Conservation (phyloP, 768 basidiomycete species). For the Leccinum olivaceopallidum region DNA sequence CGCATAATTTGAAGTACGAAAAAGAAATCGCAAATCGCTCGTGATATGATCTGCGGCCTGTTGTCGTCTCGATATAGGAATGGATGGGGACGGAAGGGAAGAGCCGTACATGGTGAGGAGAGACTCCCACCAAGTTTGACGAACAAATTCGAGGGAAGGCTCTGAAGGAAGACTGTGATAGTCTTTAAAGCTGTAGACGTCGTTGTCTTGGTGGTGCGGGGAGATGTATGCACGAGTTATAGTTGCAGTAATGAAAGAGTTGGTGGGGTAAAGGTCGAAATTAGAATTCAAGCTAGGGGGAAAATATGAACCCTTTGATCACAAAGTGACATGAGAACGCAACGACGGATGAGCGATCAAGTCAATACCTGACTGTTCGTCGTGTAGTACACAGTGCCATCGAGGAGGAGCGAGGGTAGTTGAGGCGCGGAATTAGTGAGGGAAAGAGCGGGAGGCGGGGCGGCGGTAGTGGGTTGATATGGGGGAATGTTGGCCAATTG, state of each 20-base stretch:
- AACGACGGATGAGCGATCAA: slow-evolving; percentile 23
- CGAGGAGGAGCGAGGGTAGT: slow-evolving; percentile 5
- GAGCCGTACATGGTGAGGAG: slow-evolving; percentile 54
- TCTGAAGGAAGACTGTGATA: slow-evolving; percentile 41
- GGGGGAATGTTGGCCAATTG: slow-evolving; percentile 22
- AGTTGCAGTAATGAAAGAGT: background rate
- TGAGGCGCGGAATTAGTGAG: slow-evolving; percentile 10
- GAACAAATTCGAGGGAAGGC: slow-evolving; percentile 66
- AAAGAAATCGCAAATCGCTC: slow-evolving; percentile 62
- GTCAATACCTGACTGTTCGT: slow-evolving; percentile 33
- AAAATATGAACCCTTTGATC: slow-evolving; percentile 24
- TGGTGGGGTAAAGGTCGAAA: slow-evolving; percentile 6
- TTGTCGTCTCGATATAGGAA: slow-evolving; percentile 47
- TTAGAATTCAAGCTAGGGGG: slow-evolving; percentile 6
- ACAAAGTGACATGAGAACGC: slow-evolving; percentile 26
- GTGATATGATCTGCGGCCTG: slow-evolving; percentile 46
- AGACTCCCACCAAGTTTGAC: slow-evolving; percentile 81
- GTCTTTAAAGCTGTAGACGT: slow-evolving; percentile 15
- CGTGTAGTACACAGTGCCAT: slow-evolving; percentile 13
- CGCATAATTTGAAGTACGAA: slow-evolving; percentile 67
- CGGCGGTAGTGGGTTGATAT: slow-evolving; percentile 12
- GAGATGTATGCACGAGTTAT: slow-evolving; percentile 7
- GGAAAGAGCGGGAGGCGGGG: slow-evolving; percentile 1
- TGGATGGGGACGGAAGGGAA: slow-evolving; percentile 35
- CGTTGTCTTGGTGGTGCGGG: slow-evolving; percentile 12